Percentiles rank a stretch among this genome's conserved stretches.
Evolutionary conservation across 441 rosid genomes (phyloP).

Genomic region (Erodium texanum): DNA sequence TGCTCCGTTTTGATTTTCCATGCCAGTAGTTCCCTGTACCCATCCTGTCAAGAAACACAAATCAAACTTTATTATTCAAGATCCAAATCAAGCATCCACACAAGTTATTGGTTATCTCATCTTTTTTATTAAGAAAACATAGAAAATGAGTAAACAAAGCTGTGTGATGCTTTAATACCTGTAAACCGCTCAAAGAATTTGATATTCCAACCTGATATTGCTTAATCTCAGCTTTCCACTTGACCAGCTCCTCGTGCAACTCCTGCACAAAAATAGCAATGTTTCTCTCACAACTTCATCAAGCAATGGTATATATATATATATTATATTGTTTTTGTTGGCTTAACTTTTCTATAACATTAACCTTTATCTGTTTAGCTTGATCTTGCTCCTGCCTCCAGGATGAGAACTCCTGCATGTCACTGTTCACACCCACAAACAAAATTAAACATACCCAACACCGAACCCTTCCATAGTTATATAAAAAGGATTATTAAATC

Average conservation of each 20-base stretch:
- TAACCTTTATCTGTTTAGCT: constrained; percentile 42
- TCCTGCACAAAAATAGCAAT: constrained; percentile 28
- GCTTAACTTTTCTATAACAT: constrained; percentile 19
- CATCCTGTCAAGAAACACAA: constrained; percentile 31
- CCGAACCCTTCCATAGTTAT: background rate
- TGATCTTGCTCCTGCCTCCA: constrained; percentile 42
- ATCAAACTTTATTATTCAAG: background rate
- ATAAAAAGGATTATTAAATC: background rate
- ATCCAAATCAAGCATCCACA: no score
- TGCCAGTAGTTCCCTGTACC: constrained; percentile 41
- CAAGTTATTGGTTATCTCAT: no score
- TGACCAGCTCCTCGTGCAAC: constrained; percentile 42
- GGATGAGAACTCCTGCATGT: constrained; percentile 37
- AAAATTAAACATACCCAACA: background rate
- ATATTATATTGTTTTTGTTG: background rate
- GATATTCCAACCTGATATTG: constrained; percentile 48
- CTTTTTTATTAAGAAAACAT: no score
- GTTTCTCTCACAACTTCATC: constrained; percentile 11
- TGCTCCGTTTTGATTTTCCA: constrained; percentile 68
- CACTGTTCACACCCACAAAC: constrained; percentile 32
- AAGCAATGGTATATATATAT: constrained; percentile 6
- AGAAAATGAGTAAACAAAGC: background rate
- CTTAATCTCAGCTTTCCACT: constrained; percentile 58
- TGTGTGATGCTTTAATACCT: constrained; percentile 34
- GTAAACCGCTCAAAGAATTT: constrained; percentile 53